Base-by-base conservation (phyloP, 768 basidiomycete genomes). In the Phaeotremella skinneri region DNA sequence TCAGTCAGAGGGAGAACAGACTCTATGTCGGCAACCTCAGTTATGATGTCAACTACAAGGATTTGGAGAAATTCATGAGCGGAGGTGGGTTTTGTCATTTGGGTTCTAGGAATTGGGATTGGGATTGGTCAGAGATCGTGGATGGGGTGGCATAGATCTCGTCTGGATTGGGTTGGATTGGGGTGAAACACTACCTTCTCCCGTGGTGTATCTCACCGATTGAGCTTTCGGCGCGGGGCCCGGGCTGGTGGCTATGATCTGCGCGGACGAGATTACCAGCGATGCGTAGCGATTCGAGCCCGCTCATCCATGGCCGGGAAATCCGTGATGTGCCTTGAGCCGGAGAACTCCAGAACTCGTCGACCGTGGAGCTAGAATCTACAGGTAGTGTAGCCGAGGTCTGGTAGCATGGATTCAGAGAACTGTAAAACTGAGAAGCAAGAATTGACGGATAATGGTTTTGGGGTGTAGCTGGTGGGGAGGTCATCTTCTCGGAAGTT, bases 401-500 rank as follows among this genome's bases (percentile, higher is more conserved):
- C 25, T 58, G 43, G 11, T 47, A 16, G 11, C 4, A 29, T 17
- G 21, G 47, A 37, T 11, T 31, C 34, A n/a, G 6, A 25, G 34
- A 54, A 30, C 20, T 52, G 42, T 32, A 25, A 52, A 42, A 41
- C 17, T 51, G 48, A 50, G 30, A 26, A 43, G 30, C 23, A n/a
- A 32, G 52, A 16, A 48, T 61, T 61, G 59, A 61, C 52, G 49
- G 54, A 61, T 52, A 47, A 13, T 13, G 43, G 11, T 45, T 86
- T 83, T 89, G 85, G 85, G 86, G 81, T 85, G 83, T 83, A 85
- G 64, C 87, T 94, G 94, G 91, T 86, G 94, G 94, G 83, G 92
- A 93, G 83, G 93, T 97, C 77, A 87, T 94, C 79, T 99, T 99
- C 85, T 90, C 94, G 84, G 94, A 99, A 86, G 91, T 99, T 70